Percentiles rank a stretch among this genome's conserved stretches.
Conservation (phyloP, 352 stramenopile genomes). For the Phytophthora uliginosa region DNA sequence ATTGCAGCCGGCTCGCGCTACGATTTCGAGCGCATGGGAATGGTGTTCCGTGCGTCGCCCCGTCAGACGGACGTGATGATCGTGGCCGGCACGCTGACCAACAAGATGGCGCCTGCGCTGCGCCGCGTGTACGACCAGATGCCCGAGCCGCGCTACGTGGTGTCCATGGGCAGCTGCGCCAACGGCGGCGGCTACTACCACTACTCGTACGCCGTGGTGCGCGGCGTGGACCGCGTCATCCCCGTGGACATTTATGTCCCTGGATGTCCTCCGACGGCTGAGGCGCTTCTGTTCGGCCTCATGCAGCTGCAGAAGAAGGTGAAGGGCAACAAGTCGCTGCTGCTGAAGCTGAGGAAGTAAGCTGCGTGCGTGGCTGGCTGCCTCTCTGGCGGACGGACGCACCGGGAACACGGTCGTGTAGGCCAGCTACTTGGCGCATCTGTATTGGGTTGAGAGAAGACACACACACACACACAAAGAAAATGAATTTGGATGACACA, state of each 20-base stretch:
- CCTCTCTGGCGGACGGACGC: slow-evolving; percentile 26
- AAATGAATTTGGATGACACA: slow-evolving; percentile 43
- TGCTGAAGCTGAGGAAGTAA: slow-evolving; percentile 98
- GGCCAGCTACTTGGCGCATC: slow-evolving; percentile 4
- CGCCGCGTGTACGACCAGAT: slow-evolving; percentile 98
- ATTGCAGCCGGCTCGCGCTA: slow-evolving; percentile 79
- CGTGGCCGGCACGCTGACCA: slow-evolving; percentile 98
- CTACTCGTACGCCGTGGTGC: slow-evolving; percentile 99
- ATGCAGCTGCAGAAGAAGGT: slow-evolving; percentile 99
- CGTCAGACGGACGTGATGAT: slow-evolving; percentile 95
- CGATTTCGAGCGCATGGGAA: slow-evolving; percentile 98
- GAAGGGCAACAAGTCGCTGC: slow-evolving; percentile 97
- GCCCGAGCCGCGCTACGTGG: slow-evolving; percentile 98
- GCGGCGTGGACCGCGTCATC: slow-evolving; percentile 98
- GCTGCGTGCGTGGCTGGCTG: slow-evolving; percentile 2
- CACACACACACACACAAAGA: slow-evolving; percentile 18
- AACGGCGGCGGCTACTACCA: slow-evolving; percentile 96
- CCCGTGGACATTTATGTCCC: slow-evolving; percentile 99
- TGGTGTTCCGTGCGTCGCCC: slow-evolving; percentile 96
- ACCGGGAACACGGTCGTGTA: slow-evolving; percentile 1
- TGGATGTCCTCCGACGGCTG: slow-evolving; percentile 98
- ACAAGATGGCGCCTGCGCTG: slow-evolving; percentile 99
- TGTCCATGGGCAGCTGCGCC: slow-evolving; percentile 99
- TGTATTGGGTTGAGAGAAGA: slow-evolving; percentile 29
- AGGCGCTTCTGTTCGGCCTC: slow-evolving; percentile 98